These are phyloP conservation scores for Mycena sanguinolenta DNA, from an alignment of 768 basidiomycete genomes.

Conservation along the genomic window DNA sequence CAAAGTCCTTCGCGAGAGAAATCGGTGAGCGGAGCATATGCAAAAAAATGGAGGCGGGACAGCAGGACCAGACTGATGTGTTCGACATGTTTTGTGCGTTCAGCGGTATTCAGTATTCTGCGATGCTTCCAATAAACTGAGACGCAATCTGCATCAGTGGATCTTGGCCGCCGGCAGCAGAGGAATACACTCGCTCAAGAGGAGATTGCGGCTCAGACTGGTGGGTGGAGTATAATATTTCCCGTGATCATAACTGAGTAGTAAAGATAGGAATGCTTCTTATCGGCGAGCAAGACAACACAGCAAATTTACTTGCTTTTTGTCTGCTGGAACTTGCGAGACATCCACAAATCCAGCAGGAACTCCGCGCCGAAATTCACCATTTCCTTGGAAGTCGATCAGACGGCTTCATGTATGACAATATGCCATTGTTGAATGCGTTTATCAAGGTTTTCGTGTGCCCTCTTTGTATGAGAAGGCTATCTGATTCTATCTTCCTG, in stretches of 20 bases:
- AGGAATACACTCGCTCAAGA: conserved; percentile 19
- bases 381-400: neutral
- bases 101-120: neutral
- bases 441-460: conserved; percentile 33
- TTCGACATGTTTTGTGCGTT: conserved; percentile 19
- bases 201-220: conserved; percentile 22
- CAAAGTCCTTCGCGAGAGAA: neutral
- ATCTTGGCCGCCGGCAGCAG: neutral
- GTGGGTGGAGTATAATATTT: conserved; percentile 21
- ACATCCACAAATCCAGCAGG: conserved; percentile 23
- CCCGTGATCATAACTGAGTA: neutral
- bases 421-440: conserved; percentile 32
- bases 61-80: conserved; percentile 8
- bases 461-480: neutral
- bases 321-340: conserved; percentile 26
- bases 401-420: conserved; percentile 3
- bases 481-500: neutral
- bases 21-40: conserved; percentile 1
- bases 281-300: conserved; percentile 14
- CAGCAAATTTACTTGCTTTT: conserved; percentile 17
- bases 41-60: conserved; percentile 10
- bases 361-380: conserved; percentile 30
- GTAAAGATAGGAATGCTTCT: neutral
- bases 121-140: neutral
- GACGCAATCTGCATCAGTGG: neutral